Base-by-base conservation (phyloP, 1,284 basidiomycete species). In the Hortiboletus rubellus region DNA sequence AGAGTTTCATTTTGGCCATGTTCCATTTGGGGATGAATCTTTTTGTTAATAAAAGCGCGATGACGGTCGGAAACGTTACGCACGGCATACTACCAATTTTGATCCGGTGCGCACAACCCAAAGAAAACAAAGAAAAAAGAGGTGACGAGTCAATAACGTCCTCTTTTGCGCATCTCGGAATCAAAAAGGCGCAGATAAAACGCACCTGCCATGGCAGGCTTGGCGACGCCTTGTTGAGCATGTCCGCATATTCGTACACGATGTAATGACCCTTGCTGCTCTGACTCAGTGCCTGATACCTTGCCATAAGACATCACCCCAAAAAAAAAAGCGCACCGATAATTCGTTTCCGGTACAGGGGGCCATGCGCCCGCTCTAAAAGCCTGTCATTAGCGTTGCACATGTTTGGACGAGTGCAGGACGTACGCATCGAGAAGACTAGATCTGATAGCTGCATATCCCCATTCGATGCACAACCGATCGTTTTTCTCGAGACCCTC, bases 401-500 rank as follows among this genome's bases (percentile, higher is more conserved):
- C 43, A 42, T 15, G 15, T 52, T 24, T 17, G 22, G 51, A 33
- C n/a, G 37, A 47, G 30, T 30, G 8, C 31, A 31, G 8, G 63
- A 85, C 88, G 65, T 64, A 89, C 85, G 83, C 81, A 60, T 89
- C 80, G 47, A 94, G 74, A 74, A 89, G 86, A 3, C 83, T 84
- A 67, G 89, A 91, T 40, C 91, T 76, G 50, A 91, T 78, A 7
- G 88, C 89, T 40, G 91, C 88, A 70, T 92, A 89, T 2, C 92
- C 91, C 79, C 89, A 91, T 72, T 93, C 91, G 54, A 92, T 68
- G 65, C 78, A 83, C 51, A 79, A 83, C 58, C 79, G 83, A 63
- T 84, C 73, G 70, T 91, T 91, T 57, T 87, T 82, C 66, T 94
- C 91, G 59, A 83, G 88, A 82, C 85, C 89, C 62, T 89, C 88